A percentile compares a stretch with the other conserved stretches of the same genome.
Evolutionary conservation across 352 stramenopile genomes (phyloP).

Genomic region (Blastocystis sp.): DNA sequence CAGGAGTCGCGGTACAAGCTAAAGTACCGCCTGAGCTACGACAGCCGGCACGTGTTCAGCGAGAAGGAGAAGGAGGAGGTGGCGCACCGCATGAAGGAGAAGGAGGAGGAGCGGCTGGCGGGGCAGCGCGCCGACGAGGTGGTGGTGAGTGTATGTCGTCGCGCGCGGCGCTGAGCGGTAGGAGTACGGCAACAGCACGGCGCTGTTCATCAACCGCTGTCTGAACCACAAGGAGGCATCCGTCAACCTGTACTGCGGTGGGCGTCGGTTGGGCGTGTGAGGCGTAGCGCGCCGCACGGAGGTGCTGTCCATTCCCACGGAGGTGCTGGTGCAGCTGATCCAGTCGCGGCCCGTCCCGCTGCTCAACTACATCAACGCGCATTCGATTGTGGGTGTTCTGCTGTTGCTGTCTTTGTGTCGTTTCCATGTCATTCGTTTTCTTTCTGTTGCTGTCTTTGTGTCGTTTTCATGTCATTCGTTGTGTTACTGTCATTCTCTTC

Average conservation of each 20-base stretch:
- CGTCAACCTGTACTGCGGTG: constrained; percentile 52
- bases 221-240: constrained; percentile 7
- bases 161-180: neutral
- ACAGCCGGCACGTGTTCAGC: constrained; percentile 37
- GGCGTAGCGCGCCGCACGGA: constrained; percentile 28
- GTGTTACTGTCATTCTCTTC: too few relatives aligned
- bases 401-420: too few relatives aligned
- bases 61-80: constrained; percentile 56
- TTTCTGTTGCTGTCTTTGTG: too few relatives aligned
- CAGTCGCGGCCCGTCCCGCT: constrained; percentile 8
- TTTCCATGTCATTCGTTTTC: too few relatives aligned
- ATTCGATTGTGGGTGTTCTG: neutral
- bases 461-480: too few relatives aligned
- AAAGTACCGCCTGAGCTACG: constrained; percentile 51
- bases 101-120: neutral
- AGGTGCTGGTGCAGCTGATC: constrained; percentile 31
- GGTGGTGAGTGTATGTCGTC: constrained; percentile 26
- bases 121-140: constrained; percentile 17
- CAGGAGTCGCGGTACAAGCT: constrained; percentile 7
- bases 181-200: constrained; percentile 37
- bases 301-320: constrained; percentile 1
- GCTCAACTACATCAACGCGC: constrained; percentile 50
- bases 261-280: neutral
- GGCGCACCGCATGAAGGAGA: neutral
- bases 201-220: constrained; percentile 43